Evolutionary conservation across 2,329 filamentous ascomycete species (phyloP).

Genomic region (Phialemonium atrogriseum): DNA sequence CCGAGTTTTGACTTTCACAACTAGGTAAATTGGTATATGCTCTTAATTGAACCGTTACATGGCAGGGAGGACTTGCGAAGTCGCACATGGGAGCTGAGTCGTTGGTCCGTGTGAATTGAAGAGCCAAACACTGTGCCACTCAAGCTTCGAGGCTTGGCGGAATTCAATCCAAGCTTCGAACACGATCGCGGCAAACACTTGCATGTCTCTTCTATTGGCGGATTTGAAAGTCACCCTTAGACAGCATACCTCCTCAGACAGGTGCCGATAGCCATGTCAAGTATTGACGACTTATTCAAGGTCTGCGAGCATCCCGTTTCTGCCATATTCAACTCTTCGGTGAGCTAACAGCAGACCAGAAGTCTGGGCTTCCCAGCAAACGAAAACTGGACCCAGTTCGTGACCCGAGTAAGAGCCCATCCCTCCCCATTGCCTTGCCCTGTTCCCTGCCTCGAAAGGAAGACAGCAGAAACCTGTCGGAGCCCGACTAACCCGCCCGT

Average conservation of each 20-base stretch:
- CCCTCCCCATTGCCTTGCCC: background rate
- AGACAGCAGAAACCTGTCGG: background rate
- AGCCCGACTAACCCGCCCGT: conserved; percentile 2
- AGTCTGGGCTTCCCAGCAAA: conserved; percentile 44
- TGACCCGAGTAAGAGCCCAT: conserved; percentile 47
- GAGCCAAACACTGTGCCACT: too few relatives aligned
- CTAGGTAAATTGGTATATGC: too few relatives aligned
- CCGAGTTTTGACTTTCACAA: too few relatives aligned
- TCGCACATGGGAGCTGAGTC: too few relatives aligned
- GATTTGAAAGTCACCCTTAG: background rate
- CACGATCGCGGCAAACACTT: too few relatives aligned
- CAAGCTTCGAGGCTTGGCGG: too few relatives aligned
- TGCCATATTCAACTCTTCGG: conserved; percentile 2
- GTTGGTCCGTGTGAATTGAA: too few relatives aligned
- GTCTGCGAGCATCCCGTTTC: conserved; percentile 20
- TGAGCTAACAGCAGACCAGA: conserved; percentile 19
- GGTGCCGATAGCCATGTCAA: conserved; percentile 37
- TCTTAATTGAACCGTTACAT: too few relatives aligned
- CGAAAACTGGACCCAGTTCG: conserved; percentile 54
- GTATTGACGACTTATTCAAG: conserved; percentile 53
- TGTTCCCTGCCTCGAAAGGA: conserved; percentile 1
- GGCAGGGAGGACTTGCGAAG: too few relatives aligned
- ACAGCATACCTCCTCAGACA: background rate
- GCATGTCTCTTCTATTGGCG: too few relatives aligned
- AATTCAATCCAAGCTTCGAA: too few relatives aligned